Conservation (phyloP, 106 monocot genomes). For the Dioscorea zingiberensis region DNA sequence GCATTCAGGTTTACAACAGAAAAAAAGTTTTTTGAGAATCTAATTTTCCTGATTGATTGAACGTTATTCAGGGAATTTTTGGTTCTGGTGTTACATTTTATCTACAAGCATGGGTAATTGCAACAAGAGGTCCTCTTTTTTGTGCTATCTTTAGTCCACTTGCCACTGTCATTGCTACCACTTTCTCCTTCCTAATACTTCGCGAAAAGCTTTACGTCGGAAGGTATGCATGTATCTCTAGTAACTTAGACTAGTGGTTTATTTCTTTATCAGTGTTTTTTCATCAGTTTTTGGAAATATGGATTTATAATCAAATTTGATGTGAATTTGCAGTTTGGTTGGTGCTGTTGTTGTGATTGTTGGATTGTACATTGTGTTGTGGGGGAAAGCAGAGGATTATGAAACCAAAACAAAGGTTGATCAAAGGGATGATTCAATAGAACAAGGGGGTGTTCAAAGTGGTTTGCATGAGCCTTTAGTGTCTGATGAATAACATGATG, state of each 20-base stretch:
- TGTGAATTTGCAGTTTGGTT: constrained; percentile 4
- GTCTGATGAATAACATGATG: too few species aligned
- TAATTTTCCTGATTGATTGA: background rate
- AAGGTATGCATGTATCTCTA: constrained; percentile 16
- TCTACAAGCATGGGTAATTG: constrained; percentile 41
- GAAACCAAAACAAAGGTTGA: background rate
- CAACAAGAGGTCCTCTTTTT: constrained; percentile 41
- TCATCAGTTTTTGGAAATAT: background rate
- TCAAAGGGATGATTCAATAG: too few species aligned
- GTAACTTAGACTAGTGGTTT: too few species aligned
- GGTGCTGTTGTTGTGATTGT: background rate
- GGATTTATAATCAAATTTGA: background rate
- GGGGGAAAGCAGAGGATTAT: constrained; percentile 6
- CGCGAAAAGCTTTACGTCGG: constrained; percentile 45
- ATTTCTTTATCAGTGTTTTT: too few species aligned
- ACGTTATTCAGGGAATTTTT: constrained; percentile 4
- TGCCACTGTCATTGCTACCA: constrained; percentile 12
- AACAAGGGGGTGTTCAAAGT: too few species aligned
- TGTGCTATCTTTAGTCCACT: constrained; percentile 50
- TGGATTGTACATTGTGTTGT: background rate
- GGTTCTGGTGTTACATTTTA: constrained; percentile 7
- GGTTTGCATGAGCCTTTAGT: too few species aligned
- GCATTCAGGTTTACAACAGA: background rate
- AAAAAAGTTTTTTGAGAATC: background rate
- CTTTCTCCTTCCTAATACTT: constrained; percentile 23